Conservation (phyloP, 768 basidiomycete species). For the Sporobolomyces phaffii region DNA sequence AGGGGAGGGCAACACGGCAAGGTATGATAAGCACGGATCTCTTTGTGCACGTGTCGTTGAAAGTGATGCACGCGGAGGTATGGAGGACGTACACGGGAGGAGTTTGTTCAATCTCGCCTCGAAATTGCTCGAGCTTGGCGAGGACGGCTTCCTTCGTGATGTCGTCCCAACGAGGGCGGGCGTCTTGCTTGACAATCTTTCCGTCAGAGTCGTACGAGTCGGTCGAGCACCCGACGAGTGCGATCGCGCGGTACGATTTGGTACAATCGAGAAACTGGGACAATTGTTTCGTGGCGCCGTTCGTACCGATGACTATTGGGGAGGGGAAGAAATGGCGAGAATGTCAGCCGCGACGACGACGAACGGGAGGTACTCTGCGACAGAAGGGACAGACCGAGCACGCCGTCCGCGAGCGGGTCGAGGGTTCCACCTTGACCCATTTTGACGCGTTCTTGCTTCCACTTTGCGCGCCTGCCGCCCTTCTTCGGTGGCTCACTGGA, state of each 20-base stretch:
- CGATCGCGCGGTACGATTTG: constrained; percentile 90
- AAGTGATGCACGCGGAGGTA: too few relatives aligned
- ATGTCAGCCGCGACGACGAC: background rate
- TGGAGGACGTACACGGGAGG: constrained; percentile 81
- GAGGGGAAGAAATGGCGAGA: background rate
- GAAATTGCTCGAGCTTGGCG: constrained; percentile 62
- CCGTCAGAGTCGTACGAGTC: constrained; percentile 92
- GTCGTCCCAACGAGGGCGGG: too few relatives aligned
- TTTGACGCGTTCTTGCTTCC: constrained; percentile 59
- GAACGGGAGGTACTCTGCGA: too few relatives aligned
- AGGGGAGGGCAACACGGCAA: too few relatives aligned
- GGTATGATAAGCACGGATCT: too few relatives aligned
- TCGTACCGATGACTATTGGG: constrained; percentile 71
- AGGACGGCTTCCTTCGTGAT: constrained; percentile 74
- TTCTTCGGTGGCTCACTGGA: constrained; percentile 6
- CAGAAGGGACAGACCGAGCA: constrained; percentile 59
- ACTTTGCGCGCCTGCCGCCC: constrained; percentile 52
- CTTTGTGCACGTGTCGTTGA: too few relatives aligned
- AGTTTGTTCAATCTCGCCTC: constrained; percentile 79
- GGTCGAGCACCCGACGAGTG: constrained; percentile 86
- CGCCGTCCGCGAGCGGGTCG: constrained; percentile 93
- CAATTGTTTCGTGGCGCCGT: constrained; percentile 82
- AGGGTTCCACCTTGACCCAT: constrained; percentile 91
- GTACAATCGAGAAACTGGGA: constrained; percentile 75
- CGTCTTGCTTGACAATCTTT: constrained; percentile 66